Conservation (phyloP, 148 eudicot genomes). For the Euryodendron excelsum region DNA sequence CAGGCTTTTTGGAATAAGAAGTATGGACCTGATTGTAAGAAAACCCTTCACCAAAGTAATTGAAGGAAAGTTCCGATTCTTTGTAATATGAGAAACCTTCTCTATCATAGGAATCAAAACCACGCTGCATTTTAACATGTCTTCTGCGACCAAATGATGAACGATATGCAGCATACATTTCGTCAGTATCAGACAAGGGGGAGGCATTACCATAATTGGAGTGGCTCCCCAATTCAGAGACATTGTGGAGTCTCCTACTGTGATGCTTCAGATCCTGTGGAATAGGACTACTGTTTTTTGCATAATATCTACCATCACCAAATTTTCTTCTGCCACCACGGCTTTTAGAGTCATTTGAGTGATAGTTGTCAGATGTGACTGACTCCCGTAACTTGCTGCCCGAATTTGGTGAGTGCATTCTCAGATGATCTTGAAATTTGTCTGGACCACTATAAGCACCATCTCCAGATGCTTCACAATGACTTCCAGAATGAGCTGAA, state of each 20-base stretch:
- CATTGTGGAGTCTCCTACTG: neutral
- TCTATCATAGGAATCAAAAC: constrained; percentile 5
- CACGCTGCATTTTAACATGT: constrained; percentile 5
- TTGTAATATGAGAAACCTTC: constrained; percentile 10
- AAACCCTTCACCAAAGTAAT: constrained; percentile 10
- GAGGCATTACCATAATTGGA: constrained; percentile 14
- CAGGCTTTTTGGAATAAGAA: constrained; percentile 11
- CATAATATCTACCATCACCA: constrained; percentile 3
- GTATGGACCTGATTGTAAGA: constrained; percentile 5
- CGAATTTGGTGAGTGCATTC: constrained; percentile 14
- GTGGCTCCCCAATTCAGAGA: constrained; percentile 2
- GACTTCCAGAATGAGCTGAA: constrained; percentile 17
- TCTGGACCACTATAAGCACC: constrained; percentile 8
- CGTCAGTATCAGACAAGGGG: constrained; percentile 7
- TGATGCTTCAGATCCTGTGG: constrained; percentile 1
- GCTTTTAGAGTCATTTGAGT: constrained; percentile 15
- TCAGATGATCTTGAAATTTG: constrained; percentile 5
- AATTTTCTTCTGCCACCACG: constrained; percentile 10
- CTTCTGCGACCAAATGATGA: constrained; percentile 2
- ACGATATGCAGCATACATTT: constrained; percentile 7
- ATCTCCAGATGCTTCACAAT: neutral
- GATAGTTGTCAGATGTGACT: constrained; percentile 15
- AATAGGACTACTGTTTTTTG: constrained; percentile 17
- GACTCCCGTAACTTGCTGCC: constrained; percentile 7
- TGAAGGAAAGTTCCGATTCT: constrained; percentile 12